A percentile compares a stretch with the other conserved stretches of the same genome.
Evolutionary conservation across 768 basidiomycete species (phyloP).

Genomic region (Podaxis mareebaensis): DNA sequence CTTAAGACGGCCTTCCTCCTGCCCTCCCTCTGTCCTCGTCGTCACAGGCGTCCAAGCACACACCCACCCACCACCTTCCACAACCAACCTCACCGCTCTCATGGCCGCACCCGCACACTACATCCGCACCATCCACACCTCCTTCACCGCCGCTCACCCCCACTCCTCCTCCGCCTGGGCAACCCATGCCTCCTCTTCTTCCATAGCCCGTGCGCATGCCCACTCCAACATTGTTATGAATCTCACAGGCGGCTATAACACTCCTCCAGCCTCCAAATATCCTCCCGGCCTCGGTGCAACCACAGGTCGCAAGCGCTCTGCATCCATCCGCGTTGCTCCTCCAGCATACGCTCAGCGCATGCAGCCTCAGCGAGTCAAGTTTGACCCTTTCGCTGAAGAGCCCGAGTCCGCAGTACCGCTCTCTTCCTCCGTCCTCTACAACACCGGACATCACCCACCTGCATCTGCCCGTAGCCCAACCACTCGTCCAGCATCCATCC

Average conservation of each 20-base stretch:
- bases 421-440: conserved; percentile 6
- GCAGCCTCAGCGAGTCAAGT: conserved; percentile 25
- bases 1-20: not conserved
- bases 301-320: conserved; percentile 16
- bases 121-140: conserved; percentile 43
- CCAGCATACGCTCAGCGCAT: conserved; percentile 9
- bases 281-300: conserved; percentile 10
- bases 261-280: conserved; percentile 6
- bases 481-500: conserved; percentile 9
- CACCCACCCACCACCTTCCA: not conserved
- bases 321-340: conserved; percentile 26
- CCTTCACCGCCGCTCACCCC: conserved; percentile 32
- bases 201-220: conserved; percentile 20
- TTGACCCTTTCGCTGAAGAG: conserved; percentile 39
- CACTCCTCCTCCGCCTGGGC: conserved; percentile 27
- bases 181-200: conserved; percentile 17
- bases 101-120: conserved; percentile 33
- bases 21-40: not conserved
- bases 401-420: conserved; percentile 16
- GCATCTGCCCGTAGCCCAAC: not conserved
- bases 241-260: conserved; percentile 19
- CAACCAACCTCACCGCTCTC: not conserved
- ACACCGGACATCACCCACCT: not conserved
- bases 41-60: not conserved
- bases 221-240: conserved; percentile 25